Base-by-base conservation (phyloP, 179 eudicot genomes). In the Silene noctiflora region DNA sequence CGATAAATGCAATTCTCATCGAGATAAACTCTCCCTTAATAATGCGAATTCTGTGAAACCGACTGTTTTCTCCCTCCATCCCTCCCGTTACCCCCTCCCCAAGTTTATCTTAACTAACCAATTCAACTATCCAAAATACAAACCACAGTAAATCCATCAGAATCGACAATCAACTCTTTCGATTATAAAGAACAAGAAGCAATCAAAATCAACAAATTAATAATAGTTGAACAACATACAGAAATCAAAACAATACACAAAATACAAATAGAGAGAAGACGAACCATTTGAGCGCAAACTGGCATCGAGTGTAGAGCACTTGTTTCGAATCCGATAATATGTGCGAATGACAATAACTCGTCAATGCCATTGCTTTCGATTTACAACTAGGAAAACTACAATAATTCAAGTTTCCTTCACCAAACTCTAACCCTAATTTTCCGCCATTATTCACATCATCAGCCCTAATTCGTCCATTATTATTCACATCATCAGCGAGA, bases 311-410 rank as follows among this genome's bases (percentile, higher is more conserved):
- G 77, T 87, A 89, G 0, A 91, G 85, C 78, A 82, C 66, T 80
- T 89, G 93, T 33, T 80, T 91, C 1, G 82, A n/a, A 71, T 90
- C 96, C 0, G 75, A 76, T 58, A 89, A 58, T 31, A 90, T 90
- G 65, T 90, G 96, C 29, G 74, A 13, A 27, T 76, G 76, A 62
- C 96, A 90, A 78, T 80, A 87, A 59, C 53, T 77, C 56, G 93
- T 81, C 56, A 89, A 44, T 19, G 93, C 87, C 93, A 89, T 87
- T 0, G 93, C 89, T 81, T 87, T 91, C 21, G 42, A 39, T 73
- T 59, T 76, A 82, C 96, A 91, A 33, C 84, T 84, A 7, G 80
- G 71, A 14, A 80, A 70, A 20, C 73, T 85, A 67, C 93, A 90
- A 74, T 67, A 48, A 75, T 31, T 81, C 21, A 60, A 61, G 16